Base-by-base conservation (phyloP, 1,139 yeast genomes). In the Saccharomyces hybrid region DNA sequence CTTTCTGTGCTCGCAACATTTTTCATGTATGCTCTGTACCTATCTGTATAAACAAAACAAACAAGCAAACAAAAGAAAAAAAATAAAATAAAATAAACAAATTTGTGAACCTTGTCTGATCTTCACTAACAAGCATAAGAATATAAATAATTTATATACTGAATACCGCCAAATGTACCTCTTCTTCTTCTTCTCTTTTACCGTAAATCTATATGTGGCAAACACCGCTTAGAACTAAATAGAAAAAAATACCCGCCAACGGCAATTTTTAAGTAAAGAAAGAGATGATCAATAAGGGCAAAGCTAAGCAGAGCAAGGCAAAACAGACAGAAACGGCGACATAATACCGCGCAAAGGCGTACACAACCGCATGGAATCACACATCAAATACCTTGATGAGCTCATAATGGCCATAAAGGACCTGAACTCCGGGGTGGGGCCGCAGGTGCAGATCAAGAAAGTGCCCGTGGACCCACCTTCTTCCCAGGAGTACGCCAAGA, bases 351-450 rank as follows among this genome's bases (percentile, higher is more conserved):
- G 11, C 4, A n/a, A 25, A 16, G 4, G 47, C 14, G 16, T 13
- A 25, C 41, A n/a, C 5, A 44, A 44, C 26, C 51, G 41, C 20
- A 64, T 64, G 68, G 68, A 64, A 26, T 54, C 65, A 14, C 63
- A 64, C 47, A 57, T 61, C 38, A 60, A 60, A 51, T 67, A 66
- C 52, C 50, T 67, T 31, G 69, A 67, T 50, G 71, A 67, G 48
- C 53, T 67, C 32, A 61, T 62, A 26, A 49, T 57, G 44, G 68
- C 69, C 11, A 60, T 67, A 23, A 59, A 56, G 46, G 66, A 60
- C 20, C 60, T 38, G 26, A 38, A 38, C 8, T 38, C 44, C 3
- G 44, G 44, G n/a, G 8, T 11, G 44, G 25, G 25, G 6, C 11
- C 44, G n/a, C 61, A 9, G 49, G 59, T 9, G 31, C 55, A 20